A percentile compares a stretch with the other conserved stretches of the same genome.
Evolutionary conservation across 495 filamentous ascomycete genomes (phyloP).

Genomic region (Rhizodiscina lignyota): DNA sequence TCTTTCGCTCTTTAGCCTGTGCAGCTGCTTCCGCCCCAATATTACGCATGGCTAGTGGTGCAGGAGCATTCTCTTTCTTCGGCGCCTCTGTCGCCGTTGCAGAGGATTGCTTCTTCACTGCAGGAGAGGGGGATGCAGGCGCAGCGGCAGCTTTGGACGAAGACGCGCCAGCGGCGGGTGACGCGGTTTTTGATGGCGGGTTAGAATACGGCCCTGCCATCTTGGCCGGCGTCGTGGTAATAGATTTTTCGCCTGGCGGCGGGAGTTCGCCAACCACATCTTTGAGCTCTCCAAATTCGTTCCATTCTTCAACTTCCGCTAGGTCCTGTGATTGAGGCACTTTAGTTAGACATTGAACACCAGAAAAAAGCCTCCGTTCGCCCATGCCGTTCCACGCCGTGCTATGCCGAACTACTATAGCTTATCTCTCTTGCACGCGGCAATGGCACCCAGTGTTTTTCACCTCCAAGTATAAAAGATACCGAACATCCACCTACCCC

Average conservation of each 20-base stretch:
- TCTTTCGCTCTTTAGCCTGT: neutral
- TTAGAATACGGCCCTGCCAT: neutral
- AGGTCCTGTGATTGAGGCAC: conserved; percentile 44
- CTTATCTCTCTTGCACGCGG: neutral
- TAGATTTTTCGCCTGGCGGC: conserved; percentile 8
- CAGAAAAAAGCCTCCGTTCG: no score
- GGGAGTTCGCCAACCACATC: conserved; percentile 44
- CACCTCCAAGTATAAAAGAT: no score
- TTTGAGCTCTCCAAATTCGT: conserved; percentile 92
- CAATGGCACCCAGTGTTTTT: no score
- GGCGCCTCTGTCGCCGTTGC: neutral
- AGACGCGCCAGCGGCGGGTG: neutral
- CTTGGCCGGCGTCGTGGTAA: neutral
- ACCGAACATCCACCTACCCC: conserved; percentile 51
- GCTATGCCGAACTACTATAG: neutral
- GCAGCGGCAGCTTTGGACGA: neutral
- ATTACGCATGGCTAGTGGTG: neutral
- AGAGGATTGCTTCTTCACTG: neutral
- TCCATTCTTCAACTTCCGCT: conserved; percentile 94
- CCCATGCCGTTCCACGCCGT: neutral
- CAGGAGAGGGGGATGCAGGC: no score
- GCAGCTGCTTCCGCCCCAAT: neutral
- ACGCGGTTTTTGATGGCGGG: neutral
- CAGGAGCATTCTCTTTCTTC: neutral
- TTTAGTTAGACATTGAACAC: conserved; percentile 1